Evolutionary conservation across 805 yeast genomes (phyloP).

Genomic region (Limtongia smithiae): DNA sequence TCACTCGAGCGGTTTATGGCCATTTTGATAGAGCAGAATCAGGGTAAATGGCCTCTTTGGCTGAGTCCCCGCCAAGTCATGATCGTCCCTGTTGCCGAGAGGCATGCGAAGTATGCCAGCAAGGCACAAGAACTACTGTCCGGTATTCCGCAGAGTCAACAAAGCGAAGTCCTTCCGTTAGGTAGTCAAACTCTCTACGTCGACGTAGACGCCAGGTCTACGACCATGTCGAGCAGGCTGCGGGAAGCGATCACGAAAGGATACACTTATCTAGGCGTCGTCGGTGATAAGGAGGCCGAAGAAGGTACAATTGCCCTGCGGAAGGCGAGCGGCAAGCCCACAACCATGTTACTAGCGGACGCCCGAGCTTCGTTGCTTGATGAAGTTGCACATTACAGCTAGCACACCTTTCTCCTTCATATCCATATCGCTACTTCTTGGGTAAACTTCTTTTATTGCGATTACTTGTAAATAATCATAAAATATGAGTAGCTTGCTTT

Average conservation of each 20-base stretch:
- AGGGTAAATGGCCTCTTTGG: constrained; percentile 98
- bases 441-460: too few relatives aligned
- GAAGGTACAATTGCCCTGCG: constrained; percentile 61
- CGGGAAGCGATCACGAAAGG: constrained; percentile 74
- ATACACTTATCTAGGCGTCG: constrained; percentile 72
- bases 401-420: too few relatives aligned
- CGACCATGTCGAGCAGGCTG: constrained; percentile 75
- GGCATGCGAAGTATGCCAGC: constrained; percentile 54
- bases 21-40: constrained; percentile 79
- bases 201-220: constrained; percentile 70
- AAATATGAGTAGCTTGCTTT: too few relatives aligned
- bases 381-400: too few relatives aligned
- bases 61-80: constrained; percentile 86
- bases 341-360: constrained; percentile 5
- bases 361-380: too few relatives aligned
- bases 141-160: constrained; percentile 33
- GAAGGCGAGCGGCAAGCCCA: constrained; percentile 47
- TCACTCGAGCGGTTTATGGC: constrained; percentile 92
- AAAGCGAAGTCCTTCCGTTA: constrained; percentile 49
- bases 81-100: constrained; percentile 69
- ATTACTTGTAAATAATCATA: too few relatives aligned
- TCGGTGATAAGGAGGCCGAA: constrained; percentile 81
- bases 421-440: too few relatives aligned
- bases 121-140: constrained; percentile 45
- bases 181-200: constrained; percentile 62